Percentiles rank a stretch among this genome's conserved stretches.
These are phyloP conservation scores for Biscogniauxia mediterranea DNA, from an alignment of 2,329 filamentous ascomycete genomes.

Conservation along the genomic window DNA sequence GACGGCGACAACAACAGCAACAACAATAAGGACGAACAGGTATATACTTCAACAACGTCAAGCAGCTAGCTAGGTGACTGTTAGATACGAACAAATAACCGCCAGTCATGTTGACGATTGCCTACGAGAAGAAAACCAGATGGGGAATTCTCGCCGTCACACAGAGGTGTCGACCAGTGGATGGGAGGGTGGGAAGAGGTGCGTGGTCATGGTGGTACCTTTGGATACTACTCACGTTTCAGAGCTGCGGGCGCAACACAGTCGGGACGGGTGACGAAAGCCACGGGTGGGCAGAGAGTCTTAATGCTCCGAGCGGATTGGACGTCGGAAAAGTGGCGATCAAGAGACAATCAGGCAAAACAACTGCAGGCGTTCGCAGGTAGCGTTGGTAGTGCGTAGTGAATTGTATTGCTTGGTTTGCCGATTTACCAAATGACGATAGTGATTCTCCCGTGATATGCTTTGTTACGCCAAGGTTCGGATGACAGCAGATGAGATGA, in stretches of 20 bases:
- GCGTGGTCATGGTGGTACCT: slow-evolving; percentile 21
- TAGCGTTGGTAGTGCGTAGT: no score
- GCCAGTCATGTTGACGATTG: slow-evolving; percentile 7
- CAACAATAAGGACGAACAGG: not conserved
- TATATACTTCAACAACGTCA: not conserved
- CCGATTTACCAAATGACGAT: not conserved
- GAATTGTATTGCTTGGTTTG: not conserved
- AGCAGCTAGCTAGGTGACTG: slow-evolving; percentile 8
- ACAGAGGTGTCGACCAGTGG: slow-evolving; percentile 27
- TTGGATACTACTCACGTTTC: slow-evolving; percentile 39
- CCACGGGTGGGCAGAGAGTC: slow-evolving; percentile 20
- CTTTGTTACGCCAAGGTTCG: not conserved
- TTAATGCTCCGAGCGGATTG: slow-evolving; percentile 22
- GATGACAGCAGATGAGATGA: not conserved
- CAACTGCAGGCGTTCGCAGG: slow-evolving; percentile 18
- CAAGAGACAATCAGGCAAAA: slow-evolving; percentile 36
- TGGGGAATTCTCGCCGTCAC: slow-evolving; percentile 20
- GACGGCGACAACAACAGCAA: not conserved
- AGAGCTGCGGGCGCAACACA: slow-evolving; percentile 29
- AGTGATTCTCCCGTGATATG: not conserved
- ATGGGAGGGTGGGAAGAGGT: slow-evolving; percentile 12
- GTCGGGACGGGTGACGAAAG: slow-evolving; percentile 24
- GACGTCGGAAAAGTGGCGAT: slow-evolving; percentile 33
- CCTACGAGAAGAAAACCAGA: slow-evolving; percentile 14
- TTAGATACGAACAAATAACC: slow-evolving; percentile 10